Evolutionary conservation across 176 grass and related monocot genomes (phyloP), one percentile per base, ranked within the genome.

Genomic region (Themeda triandra): DNA sequence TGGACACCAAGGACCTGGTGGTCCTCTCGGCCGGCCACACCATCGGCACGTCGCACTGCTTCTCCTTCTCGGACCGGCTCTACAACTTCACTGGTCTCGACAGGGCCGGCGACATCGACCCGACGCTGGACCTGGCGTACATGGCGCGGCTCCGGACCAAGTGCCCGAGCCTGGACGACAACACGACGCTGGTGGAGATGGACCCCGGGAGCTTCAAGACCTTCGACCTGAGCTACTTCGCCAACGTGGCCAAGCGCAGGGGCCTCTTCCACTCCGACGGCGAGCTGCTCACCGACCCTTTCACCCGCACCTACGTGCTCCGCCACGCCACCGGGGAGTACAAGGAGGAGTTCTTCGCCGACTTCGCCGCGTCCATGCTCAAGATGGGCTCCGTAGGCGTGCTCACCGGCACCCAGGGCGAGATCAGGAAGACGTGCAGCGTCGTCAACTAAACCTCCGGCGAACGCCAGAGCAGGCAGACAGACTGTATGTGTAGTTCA

Each of bases 11-110:
- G 83, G 96, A 99, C 86, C 75, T 99, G 7, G 96, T 89, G 27
- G 93, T 99, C 5, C 87, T 99, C 40, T 99, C 96, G 0, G 96
- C 85, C 1, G 96, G 72, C 19, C 96, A 98, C 89, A 95, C 96
- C 12, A 91, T 98, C 32, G 96, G 96, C 19, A 98, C 82, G 2
- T 83, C 91, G 1, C 89, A 98, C 80, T 98, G 96, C 85, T 49
- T 71, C 44, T 65, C 85, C 54, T 91, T 95, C 80, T 69, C 40
- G 2, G 82, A 95, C 87, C 82, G 95, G 0, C 74, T 95, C 62
- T 95, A 93, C 87, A 98, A 98, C 89, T 99, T 89, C 76, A 99
- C 96, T 11, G 91, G 96, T 27, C 31, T 80, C 42, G 90, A 84
- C 66, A 94, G 82, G 80, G 45, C 68, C 37, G 67, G 17, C 71